Evolutionary conservation across 805 yeast species (phyloP).

Genomic region (Sugiyamaella chiloensis): DNA sequence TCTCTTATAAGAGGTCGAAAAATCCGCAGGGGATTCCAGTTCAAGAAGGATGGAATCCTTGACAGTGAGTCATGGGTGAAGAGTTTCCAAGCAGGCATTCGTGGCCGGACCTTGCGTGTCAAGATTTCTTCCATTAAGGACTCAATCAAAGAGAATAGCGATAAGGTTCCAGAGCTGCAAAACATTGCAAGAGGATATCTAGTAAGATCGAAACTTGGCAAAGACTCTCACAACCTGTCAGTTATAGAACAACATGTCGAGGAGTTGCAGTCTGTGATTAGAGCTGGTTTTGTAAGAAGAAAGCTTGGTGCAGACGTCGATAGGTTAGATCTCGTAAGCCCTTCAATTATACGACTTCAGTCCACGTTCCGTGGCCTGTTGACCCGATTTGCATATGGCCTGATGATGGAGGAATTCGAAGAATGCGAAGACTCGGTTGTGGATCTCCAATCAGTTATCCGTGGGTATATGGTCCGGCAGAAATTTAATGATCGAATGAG

Average conservation of each 20-base stretch:
- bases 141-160: slow-evolving; percentile 50
- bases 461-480: slow-evolving; percentile 34
- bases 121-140: slow-evolving; percentile 26
- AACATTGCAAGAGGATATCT: slow-evolving; percentile 49
- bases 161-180: slow-evolving; percentile 49
- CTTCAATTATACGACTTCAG: slow-evolving; percentile 34
- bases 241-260: slow-evolving; percentile 28
- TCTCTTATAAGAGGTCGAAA: slow-evolving; percentile 61
- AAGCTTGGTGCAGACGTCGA: slow-evolving; percentile 18
- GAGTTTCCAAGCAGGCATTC: slow-evolving; percentile 28
- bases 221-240: slow-evolving; percentile 19
- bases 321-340: slow-evolving; percentile 20
- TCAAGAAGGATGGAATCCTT: slow-evolving; percentile 12
- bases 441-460: slow-evolving; percentile 32
- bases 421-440: slow-evolving; percentile 31
- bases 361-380: slow-evolving; percentile 37
- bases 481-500: slow-evolving; percentile 30
- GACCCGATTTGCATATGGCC: slow-evolving; percentile 33
- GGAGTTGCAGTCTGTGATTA: slow-evolving; percentile 52
- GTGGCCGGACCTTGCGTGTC: slow-evolving; percentile 39
- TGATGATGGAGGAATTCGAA: slow-evolving; percentile 34
- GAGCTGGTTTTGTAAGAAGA: slow-evolving; percentile 42
- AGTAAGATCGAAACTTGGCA: slow-evolving; percentile 38
- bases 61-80: slow-evolving; percentile 21
- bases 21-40: slow-evolving; percentile 43